Evolutionary conservation across 371 early-diverging fungal genomes (phyloP), one percentile per base, ranked within the genome.

Genomic region (Coemansia sp.): DNA sequence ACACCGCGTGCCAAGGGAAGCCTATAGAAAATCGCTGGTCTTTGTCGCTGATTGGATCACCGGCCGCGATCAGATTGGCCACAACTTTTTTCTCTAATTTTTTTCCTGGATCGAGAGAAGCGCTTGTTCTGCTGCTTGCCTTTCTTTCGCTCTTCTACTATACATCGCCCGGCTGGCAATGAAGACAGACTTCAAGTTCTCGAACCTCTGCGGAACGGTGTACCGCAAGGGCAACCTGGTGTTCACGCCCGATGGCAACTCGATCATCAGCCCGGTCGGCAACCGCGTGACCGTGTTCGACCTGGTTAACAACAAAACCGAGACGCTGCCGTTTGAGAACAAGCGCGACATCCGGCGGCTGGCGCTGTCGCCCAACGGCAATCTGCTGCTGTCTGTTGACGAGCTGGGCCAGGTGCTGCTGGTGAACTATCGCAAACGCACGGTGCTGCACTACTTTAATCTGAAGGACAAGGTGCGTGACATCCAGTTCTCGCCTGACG

Each of bases 201-300:
- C 94, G 40, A 94, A 94, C 76, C 80, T 96, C 57, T 92, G 92
- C 74, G 99, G 99, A 36, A 93, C 97, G 10, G 97, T 96, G 14
- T 99, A 97, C 80, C 90, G 90, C 65, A 84, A 88, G 63, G 99
- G 98, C 36, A 98, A 97, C 80, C 77, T 98, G 43, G 79, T 94
- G 38, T 99, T 94, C 77, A 92, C 95, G 38, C 93, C 96, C 16
- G 98, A 97, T 76, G 97, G 96, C 31, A 95, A 95, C 80, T 86
- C 90, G 11, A 78, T 99, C 58, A 70, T 95, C 48, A 93, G 93
- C 76, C 95, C 97, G 1, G 98, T 99, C 11, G 99, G 99, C 50
- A 97, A 97, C 84, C 83, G 96, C 51, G 89, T 97, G 2, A 89
- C 97, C 0, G 83, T 94, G 26, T 98, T 97, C 74, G 97, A 99